Percentiles rank a stretch among this genome's conserved stretches.
Evolutionary conservation across 2,329 filamentous ascomycete species (phyloP).

Genomic region (Endoconidiophora laricicola): DNA sequence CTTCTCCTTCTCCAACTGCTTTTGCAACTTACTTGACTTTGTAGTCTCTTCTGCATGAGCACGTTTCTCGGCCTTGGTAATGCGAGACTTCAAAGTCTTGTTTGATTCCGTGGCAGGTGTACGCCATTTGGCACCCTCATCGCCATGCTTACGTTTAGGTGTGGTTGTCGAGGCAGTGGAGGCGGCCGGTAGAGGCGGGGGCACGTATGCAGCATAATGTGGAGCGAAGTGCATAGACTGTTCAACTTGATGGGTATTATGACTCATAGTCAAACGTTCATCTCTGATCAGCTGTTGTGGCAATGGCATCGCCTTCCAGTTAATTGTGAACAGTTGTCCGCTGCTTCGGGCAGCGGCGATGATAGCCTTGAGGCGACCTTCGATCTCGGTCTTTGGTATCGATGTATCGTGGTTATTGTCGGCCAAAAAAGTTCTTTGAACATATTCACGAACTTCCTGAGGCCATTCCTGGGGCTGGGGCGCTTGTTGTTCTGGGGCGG

Average conservation of each 20-base stretch:
- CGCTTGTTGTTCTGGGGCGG: constrained; percentile 15
- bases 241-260: neutral
- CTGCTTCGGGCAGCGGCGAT: constrained; percentile 69
- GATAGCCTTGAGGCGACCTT: constrained; percentile 67
- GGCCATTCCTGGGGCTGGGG: constrained; percentile 52
- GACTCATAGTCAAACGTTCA: constrained; percentile 31
- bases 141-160: constrained; percentile 34
- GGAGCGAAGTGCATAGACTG: constrained; percentile 18
- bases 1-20: constrained; percentile 72
- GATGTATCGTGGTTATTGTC: constrained; percentile 45
- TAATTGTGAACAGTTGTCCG: constrained; percentile 51
- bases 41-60: constrained; percentile 26
- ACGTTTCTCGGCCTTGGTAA: constrained; percentile 25
- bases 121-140: constrained; percentile 39
- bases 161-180: constrained; percentile 30
- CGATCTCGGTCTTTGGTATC: constrained; percentile 54
- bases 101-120: constrained; percentile 5
- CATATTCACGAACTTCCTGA: constrained; percentile 67
- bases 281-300: constrained; percentile 69
- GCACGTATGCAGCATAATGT: constrained; percentile 16
- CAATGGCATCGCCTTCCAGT: constrained; percentile 72
- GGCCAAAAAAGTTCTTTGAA: constrained; percentile 71
- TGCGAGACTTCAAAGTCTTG: constrained; percentile 14
- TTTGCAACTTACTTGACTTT: constrained; percentile 72
- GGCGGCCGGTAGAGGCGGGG: neutral